phyloP scores from a whole-genome alignment of 2,329 filamentous ascomycete species.

The Penicillium polonicum region DNA sequence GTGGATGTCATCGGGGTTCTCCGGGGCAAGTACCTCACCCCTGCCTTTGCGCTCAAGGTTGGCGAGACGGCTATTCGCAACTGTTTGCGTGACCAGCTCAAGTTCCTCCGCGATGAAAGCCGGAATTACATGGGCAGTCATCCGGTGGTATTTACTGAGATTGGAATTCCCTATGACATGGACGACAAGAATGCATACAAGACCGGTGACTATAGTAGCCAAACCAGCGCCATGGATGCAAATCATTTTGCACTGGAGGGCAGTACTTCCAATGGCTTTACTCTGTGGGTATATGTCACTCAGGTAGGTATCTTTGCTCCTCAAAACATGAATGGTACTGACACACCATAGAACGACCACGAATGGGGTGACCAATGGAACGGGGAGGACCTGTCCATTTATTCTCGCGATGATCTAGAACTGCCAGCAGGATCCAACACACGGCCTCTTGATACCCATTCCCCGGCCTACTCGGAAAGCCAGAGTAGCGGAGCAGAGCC shows the following conservation, averaged over 20 bases:
- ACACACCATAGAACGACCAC: constrained; percentile 68
- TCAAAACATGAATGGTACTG: background rate
- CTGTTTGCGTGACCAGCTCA: constrained; percentile 84
- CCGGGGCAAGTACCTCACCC: constrained; percentile 81
- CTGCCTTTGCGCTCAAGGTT: constrained; percentile 87
- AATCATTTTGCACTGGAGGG: constrained; percentile 93
- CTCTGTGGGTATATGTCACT: constrained; percentile 82
- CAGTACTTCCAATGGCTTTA: constrained; percentile 77
- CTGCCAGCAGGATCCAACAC: constrained; percentile 40
- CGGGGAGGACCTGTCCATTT: constrained; percentile 91
- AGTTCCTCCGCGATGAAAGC: constrained; percentile 79
- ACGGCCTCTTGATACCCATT: constrained; percentile 39
- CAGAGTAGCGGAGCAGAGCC: constrained; percentile 43
- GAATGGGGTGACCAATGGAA: constrained; percentile 94
- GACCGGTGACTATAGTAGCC: constrained; percentile 91
- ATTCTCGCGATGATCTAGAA: constrained; percentile 75
- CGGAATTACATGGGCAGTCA: constrained; percentile 84
- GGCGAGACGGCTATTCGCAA: constrained; percentile 94
- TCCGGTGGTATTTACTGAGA: constrained; percentile 88
- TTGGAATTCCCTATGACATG: constrained; percentile 98
- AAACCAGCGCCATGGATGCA: constrained; percentile 88
- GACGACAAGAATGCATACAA: constrained; percentile 94
- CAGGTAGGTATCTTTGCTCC: constrained; percentile 49
- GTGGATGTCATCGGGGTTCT: constrained; percentile 92
- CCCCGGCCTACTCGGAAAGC: constrained; percentile 56